phyloP scores from a whole-genome alignment of 768 basidiomycete species.

The Paxillus rubicundulus region DNA sequence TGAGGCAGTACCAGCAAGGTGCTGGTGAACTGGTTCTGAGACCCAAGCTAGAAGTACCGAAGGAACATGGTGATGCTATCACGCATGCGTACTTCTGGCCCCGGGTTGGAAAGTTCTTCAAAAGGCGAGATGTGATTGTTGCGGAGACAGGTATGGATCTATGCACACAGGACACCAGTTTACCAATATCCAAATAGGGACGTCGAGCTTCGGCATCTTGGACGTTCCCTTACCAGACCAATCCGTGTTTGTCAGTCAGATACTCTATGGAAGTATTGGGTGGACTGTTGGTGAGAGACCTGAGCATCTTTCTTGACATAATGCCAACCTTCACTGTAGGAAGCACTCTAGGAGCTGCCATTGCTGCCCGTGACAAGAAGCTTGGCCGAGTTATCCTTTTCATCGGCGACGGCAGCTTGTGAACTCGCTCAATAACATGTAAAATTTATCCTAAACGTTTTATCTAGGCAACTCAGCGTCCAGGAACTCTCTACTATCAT shows the following conservation, averaged over 20 bases:
- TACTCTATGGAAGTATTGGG: conserved; percentile 91
- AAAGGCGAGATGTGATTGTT: conserved; percentile 69
- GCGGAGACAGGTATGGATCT: conserved; percentile 71
- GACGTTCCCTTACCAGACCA: conserved; percentile 77
- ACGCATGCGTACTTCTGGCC: conserved; percentile 87
- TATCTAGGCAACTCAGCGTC: conserved; percentile 65
- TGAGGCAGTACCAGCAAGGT: conserved; percentile 39
- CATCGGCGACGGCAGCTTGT: conserved; percentile 82
- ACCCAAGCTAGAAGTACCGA: conserved; percentile 41
- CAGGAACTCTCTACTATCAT: conserved; percentile 89
- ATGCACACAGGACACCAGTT: background rate
- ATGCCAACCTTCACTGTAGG: conserved; percentile 31
- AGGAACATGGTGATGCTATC: conserved; percentile 53
- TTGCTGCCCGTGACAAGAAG: conserved; percentile 67
- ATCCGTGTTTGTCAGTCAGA: conserved; percentile 65
- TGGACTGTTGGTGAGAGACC: conserved; percentile 68
- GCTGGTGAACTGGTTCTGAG: conserved; percentile 43
- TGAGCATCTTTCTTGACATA: background rate
- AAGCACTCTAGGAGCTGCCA: conserved; percentile 70
- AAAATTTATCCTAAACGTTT: conserved; percentile 4
- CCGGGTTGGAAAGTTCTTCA: conserved; percentile 69
- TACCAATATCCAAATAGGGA: conserved; percentile 40
- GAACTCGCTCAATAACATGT: conserved; percentile 24
- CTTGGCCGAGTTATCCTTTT: conserved; percentile 76
- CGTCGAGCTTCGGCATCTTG: conserved; percentile 81